phyloP scores from a whole-genome alignment of 2,329 filamentous ascomycete genomes.

The Macrophomina pseudophaseolina region DNA sequence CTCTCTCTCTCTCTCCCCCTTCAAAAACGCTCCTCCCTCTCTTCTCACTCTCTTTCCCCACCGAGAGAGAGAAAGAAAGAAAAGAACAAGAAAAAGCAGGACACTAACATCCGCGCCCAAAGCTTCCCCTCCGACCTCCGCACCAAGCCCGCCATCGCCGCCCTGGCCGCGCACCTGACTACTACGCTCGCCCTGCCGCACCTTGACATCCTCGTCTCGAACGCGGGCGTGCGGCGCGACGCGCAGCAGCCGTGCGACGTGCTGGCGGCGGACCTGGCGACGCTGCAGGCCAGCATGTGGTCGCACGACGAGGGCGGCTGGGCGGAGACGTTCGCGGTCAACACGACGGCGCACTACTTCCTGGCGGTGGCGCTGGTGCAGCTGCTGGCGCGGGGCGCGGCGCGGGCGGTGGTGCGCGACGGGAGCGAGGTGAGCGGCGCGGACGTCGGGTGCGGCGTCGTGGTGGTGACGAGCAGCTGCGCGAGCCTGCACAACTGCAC shows the following conservation, averaged over 20 bases:
- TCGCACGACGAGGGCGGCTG: slow-evolving; percentile 51
- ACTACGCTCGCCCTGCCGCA: slow-evolving; percentile 42
- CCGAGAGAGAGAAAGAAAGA: neutral
- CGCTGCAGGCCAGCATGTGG: slow-evolving; percentile 56
- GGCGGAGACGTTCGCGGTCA: slow-evolving; percentile 54
- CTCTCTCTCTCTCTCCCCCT: neutral
- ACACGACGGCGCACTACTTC: slow-evolving; percentile 58
- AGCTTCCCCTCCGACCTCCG: slow-evolving; percentile 44
- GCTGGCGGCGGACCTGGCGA: slow-evolving; percentile 47
- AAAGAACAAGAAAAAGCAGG: neutral
- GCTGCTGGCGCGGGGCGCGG: slow-evolving; percentile 49
- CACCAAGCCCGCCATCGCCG: slow-evolving; percentile 48
- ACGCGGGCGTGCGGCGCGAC: slow-evolving; percentile 56
- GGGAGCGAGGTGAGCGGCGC: slow-evolving; percentile 33
- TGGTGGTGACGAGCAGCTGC: slow-evolving; percentile 58
- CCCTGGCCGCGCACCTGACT: slow-evolving; percentile 41
- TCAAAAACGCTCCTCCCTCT: neutral
- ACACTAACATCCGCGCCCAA: slow-evolving; percentile 14
- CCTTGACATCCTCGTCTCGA: slow-evolving; percentile 56
- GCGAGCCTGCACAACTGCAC: slow-evolving; percentile 60
- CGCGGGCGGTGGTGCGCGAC: slow-evolving; percentile 20
- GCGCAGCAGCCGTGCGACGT: slow-evolving; percentile 52
- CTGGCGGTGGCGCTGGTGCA: slow-evolving; percentile 54
- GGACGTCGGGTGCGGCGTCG: slow-evolving; percentile 52
- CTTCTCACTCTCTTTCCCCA: neutral